A percentile compares a stretch with the other conserved stretches of the same genome.
These are phyloP conservation scores for Misopates orontium DNA, from an alignment of 257 asterid genomes.

Conservation along the genomic window DNA sequence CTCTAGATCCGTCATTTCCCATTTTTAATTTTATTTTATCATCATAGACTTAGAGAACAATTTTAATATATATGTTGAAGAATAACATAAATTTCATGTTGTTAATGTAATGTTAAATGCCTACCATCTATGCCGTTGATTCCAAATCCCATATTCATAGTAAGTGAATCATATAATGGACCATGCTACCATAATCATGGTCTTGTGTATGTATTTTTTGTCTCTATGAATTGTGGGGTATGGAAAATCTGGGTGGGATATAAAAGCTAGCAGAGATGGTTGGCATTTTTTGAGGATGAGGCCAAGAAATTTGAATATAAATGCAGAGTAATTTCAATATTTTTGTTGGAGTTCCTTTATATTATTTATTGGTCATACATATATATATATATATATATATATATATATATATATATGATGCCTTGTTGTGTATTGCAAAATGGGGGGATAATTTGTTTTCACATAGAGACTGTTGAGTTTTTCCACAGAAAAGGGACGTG, in stretches of 20 bases:
- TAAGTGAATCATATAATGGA: conserved; percentile 19
- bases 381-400: too few relatives aligned
- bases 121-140: conserved; percentile 39
- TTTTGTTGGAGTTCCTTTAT: background rate
- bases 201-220: background rate
- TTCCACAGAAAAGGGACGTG: conserved; percentile 38
- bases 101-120: conserved; percentile 26
- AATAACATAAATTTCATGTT: conserved; percentile 31
- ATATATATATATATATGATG: too few relatives aligned
- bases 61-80: conserved; percentile 25
- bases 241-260: background rate
- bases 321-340: conserved; percentile 12
- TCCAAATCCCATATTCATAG: conserved; percentile 32
- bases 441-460: background rate
- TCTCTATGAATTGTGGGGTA: background rate
- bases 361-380: too few relatives aligned
- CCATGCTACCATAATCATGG: conserved; percentile 12
- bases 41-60: conserved; percentile 21
- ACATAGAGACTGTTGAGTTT: conserved; percentile 19
- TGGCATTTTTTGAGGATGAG: background rate
- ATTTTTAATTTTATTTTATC: background rate
- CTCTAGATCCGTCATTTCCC: conserved; percentile 7
- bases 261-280: background rate
- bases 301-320: background rate
- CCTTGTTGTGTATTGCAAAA: too few relatives aligned